Base-by-base conservation (phyloP, 2,329 filamentous ascomycete species). In the Byssoonygena ceratinophila region DNA sequence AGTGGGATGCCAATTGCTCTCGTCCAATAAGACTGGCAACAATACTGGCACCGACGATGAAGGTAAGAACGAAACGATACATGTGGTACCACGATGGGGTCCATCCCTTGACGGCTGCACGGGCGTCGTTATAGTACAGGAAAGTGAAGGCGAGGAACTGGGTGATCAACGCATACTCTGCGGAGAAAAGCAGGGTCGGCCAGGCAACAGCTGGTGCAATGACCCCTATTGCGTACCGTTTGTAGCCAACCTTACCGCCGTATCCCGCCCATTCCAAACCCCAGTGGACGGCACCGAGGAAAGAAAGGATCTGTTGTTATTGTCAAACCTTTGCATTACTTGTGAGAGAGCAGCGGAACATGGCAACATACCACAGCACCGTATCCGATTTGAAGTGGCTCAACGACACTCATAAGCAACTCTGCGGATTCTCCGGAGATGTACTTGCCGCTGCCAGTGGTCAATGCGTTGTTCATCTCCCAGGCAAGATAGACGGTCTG, bases 281-380 rank as follows among this genome's bases (percentile, higher is more conserved):
- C 85, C 91, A 96, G 70, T 96, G 91, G 62, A 95, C 83, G 31
- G 90, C 90, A 41, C 91, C 91, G 1, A 96, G 79, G 76, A 95
- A 96, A 25, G 89, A 94, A 61, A 95, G 85, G 62, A 95, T 92
- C 82, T 85, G 41, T 18, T 12, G 8, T 31, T 27, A 11, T 16
- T 36, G 23, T 37, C 5, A 44, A 29, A 59, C 12, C 7, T 27
- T 36, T 34, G 32, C 32, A n/a, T 44, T 34, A 29, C 11, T 36
- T 11, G 8, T 9, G 9, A 16, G 4, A 9, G 14, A 16, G 23
- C 20, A 43, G 18, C 12, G 29, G 27, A 55, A 11, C 2, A 36
- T 27, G n/a, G 27, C 27, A 37, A 76, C 81, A 68, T 73, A 84
- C 82, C 54, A 94, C 81, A 45, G 90, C 91, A 52, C 91, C 90